phyloP scores from a whole-genome alignment of 2,329 filamentous ascomycete genomes.

The Ceratocystiopsis sp. region DNA sequence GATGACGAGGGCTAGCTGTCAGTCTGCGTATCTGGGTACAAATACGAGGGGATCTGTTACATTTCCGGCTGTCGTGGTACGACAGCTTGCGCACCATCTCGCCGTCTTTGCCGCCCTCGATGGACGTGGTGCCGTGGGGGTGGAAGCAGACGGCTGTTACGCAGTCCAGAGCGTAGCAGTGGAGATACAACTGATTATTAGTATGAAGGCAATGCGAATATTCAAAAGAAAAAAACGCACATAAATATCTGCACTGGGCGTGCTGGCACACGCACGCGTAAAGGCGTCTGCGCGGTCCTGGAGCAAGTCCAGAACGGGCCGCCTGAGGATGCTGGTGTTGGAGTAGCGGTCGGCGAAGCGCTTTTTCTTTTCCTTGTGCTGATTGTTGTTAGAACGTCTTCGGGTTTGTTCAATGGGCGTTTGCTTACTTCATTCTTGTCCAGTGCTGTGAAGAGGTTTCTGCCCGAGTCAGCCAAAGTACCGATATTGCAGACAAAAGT shows the following conservation, averaged over 20 bases:
- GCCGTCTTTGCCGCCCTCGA: slow-evolving; percentile 3
- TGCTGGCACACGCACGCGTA: neutral
- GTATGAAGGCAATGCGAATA: neutral
- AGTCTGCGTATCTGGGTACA: neutral
- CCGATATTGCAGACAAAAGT: too few relatives aligned
- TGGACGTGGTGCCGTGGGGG: slow-evolving; percentile 3
- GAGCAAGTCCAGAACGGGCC: neutral
- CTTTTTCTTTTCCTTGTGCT: slow-evolving; percentile 3
- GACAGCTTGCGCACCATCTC: slow-evolving; percentile 2
- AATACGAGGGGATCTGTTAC: neutral
- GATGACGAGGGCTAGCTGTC: slow-evolving; percentile 1
- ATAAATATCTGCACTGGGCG: slow-evolving; percentile 1
- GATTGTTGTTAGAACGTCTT: too few relatives aligned
- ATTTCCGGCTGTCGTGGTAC: slow-evolving; percentile 4
- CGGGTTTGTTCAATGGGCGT: neutral
- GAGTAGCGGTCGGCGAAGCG: slow-evolving; percentile 3
- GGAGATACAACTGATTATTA: slow-evolving; percentile 1
- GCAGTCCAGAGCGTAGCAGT: slow-evolving; percentile 7
- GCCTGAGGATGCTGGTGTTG: slow-evolving; percentile 2
- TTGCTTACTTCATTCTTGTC: slow-evolving; percentile 1
- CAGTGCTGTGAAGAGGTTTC: slow-evolving; percentile 3
- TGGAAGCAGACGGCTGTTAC: slow-evolving; percentile 4
- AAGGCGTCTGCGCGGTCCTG: slow-evolving; percentile 5
- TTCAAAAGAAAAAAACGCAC: neutral
- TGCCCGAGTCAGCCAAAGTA: neutral